Evolutionary conservation across 768 basidiomycete genomes (phyloP).

Genomic region (Tylopilus balloui): DNA sequence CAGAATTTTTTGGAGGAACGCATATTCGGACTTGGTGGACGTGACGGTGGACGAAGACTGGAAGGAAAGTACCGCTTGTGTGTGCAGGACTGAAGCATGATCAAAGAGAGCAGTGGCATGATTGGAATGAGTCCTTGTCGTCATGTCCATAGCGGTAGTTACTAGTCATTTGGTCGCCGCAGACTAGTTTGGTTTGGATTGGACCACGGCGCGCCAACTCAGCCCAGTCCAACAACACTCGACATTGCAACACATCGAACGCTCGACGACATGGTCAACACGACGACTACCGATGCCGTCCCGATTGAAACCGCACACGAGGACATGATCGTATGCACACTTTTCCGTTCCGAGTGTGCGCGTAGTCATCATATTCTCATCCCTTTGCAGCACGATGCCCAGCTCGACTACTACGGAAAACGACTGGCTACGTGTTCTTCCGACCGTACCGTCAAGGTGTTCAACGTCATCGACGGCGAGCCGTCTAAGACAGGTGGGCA

Average conservation of each 20-base stretch:
- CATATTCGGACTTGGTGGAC: conserved; percentile 61
- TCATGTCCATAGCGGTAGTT: neutral
- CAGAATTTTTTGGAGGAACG: conserved; percentile 82
- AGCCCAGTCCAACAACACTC: neutral
- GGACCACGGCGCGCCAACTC: neutral
- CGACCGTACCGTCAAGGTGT: conserved; percentile 91
- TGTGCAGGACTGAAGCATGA: conserved; percentile 47
- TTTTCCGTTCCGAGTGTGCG: neutral
- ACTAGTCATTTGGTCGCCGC: neutral
- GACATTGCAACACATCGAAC: no score
- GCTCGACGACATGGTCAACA: conserved; percentile 21
- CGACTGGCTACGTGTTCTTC: conserved; percentile 95
- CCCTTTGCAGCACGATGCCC: conserved; percentile 84
- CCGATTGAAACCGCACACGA: conserved; percentile 95
- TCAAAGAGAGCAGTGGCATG: conserved; percentile 28
- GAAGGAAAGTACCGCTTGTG: conserved; percentile 41
- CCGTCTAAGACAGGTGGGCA: conserved; percentile 63
- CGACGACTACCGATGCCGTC: conserved; percentile 61
- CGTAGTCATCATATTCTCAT: neutral
- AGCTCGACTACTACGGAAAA: conserved; percentile 96
- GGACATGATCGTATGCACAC: conserved; percentile 84
- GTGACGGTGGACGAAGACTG: conserved; percentile 44
- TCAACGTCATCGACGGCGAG: conserved; percentile 90
- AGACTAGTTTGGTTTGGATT: neutral
- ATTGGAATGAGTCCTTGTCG: neutral